Evolutionary conservation across 2,329 filamentous ascomycete species (phyloP).

Genomic region (Monilinia polystroma): DNA sequence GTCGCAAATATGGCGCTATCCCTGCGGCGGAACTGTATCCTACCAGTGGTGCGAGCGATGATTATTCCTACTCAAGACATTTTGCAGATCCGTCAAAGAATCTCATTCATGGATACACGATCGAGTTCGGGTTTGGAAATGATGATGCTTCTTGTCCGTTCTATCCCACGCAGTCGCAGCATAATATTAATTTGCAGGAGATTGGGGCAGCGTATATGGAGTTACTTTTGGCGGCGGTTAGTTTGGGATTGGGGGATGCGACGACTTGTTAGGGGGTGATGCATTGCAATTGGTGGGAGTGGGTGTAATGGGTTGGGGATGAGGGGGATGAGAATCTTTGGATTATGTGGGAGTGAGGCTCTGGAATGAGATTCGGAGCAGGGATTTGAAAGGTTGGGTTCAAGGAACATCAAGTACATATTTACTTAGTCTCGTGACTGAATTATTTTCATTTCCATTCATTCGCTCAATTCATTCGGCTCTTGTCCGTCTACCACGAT

Average conservation of each 20-base stretch:
- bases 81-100: constrained; percentile 42
- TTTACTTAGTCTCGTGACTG: too few species aligned
- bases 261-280: constrained; percentile 24
- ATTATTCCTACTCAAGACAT: constrained; percentile 50
- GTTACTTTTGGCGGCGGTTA: constrained; percentile 38
- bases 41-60: constrained; percentile 48
- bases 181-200: constrained; percentile 48
- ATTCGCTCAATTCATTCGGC: too few species aligned
- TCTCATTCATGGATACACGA: constrained; percentile 46
- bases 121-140: constrained; percentile 50
- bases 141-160: constrained; percentile 41
- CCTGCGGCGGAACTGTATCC: constrained; percentile 48
- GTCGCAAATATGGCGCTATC: constrained; percentile 43
- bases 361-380: too few species aligned
- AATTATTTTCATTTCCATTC: too few species aligned
- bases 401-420: too few species aligned
- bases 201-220: constrained; percentile 51
- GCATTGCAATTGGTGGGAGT: too few species aligned
- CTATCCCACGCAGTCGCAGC: constrained; percentile 47
- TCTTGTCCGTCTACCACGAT: too few species aligned
- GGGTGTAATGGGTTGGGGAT: neutral
- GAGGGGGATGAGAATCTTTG: too few species aligned
- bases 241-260: constrained; percentile 5
- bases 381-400: too few species aligned
- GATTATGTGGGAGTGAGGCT: too few species aligned